phyloP scores from a whole-genome alignment of 768 basidiomycete genomes.

The Serendipita sp. region DNA sequence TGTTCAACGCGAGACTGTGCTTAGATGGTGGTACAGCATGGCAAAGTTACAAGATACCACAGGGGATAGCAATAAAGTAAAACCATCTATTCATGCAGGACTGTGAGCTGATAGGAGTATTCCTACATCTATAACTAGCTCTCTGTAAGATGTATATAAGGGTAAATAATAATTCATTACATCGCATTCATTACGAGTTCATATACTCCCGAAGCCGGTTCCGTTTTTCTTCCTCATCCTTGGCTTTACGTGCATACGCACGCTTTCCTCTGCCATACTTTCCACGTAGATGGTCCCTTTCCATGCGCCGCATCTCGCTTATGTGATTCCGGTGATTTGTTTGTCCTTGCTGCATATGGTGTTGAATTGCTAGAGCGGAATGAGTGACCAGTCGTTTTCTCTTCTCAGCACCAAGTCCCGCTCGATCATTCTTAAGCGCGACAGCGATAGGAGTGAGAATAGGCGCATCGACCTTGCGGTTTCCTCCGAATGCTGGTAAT shows the following conservation, averaged over 20 bases:
- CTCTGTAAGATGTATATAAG: not conserved
- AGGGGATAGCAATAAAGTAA: too few relatives aligned
- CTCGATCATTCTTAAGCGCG: not conserved
- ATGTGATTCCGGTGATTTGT: not conserved
- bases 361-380: not conserved
- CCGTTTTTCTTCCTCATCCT: not conserved
- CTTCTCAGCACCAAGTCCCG: not conserved
- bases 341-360: conserved; percentile 2
- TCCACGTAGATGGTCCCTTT: not conserved
- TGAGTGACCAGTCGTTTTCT: conserved; percentile 1
- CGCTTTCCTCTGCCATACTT: not conserved
- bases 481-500: not conserved
- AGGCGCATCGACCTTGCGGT: not conserved
- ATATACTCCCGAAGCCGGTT: not conserved
- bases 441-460: conserved; percentile 3
- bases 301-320: not conserved
- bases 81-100: too few relatives aligned
- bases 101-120: too few relatives aligned
- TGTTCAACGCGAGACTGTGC: conserved; percentile 45
- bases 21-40: conserved; percentile 56
- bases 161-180: not conserved
- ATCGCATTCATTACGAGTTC: not conserved
- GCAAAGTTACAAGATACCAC: not conserved
- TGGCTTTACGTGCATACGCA: conserved; percentile 1
- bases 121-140: not conserved